Conservation (phyloP, 176 grass and related monocot genomes). For the Raddia guianensis region DNA sequence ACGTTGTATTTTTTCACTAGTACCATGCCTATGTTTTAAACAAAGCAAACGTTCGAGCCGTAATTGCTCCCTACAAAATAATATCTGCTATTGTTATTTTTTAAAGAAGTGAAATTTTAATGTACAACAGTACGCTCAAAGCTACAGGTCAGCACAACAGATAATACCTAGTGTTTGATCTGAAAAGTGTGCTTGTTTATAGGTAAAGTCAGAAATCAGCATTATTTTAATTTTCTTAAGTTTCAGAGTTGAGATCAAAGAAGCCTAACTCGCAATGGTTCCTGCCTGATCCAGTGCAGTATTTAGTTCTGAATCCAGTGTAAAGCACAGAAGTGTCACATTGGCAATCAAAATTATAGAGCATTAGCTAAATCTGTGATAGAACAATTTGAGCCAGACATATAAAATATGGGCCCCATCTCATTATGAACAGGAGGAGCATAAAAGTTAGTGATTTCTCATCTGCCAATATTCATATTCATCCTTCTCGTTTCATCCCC, state of each 20-base stretch:
- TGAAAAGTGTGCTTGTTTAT: background rate
- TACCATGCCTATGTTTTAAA: no score
- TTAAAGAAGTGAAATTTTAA: no score
- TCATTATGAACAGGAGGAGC: conserved; percentile 7
- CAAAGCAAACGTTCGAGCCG: no score
- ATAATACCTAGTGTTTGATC: no score
- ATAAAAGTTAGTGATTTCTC: conserved; percentile 39
- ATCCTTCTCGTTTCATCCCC: conserved; percentile 20
- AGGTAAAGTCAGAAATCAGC: background rate
- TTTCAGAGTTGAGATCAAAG: background rate
- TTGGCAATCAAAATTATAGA: background rate
- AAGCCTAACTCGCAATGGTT: background rate
- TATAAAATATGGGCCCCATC: conserved; percentile 20
- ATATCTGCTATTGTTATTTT: no score
- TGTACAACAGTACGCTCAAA: no score
- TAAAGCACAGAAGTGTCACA: background rate
- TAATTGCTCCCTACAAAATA: no score
- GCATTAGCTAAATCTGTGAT: conserved; percentile 1
- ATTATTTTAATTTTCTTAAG: background rate
- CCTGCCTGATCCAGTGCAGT: background rate
- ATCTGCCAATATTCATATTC: conserved; percentile 20
- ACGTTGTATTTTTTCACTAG: no score
- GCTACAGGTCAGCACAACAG: no score
- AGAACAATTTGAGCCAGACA: background rate
- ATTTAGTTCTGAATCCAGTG: no score